Percentiles rank a stretch among this genome's conserved stretches.
phyloP scores from a whole-genome alignment of 192 early-diverging fungal species.

The Umbelopsis ramanniana region DNA sequence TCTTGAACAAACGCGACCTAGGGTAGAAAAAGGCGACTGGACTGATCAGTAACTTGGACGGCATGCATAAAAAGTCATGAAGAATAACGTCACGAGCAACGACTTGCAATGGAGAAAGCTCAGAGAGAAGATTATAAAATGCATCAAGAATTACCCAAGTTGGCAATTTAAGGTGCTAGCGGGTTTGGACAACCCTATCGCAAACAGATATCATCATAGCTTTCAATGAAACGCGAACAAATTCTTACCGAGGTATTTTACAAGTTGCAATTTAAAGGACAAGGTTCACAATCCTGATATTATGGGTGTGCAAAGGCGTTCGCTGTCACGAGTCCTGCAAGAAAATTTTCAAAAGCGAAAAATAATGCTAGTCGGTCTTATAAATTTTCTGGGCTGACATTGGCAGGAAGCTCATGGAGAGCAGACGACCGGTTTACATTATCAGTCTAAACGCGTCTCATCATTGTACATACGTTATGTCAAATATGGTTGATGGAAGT shows the following conservation, averaged over 20 bases:
- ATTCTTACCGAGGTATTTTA: constrained; percentile 3
- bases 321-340: constrained; percentile 13
- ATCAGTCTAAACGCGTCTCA: too few species aligned
- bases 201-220: not conserved
- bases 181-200: constrained; percentile 3
- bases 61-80: too few species aligned
- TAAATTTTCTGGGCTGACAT: not conserved
- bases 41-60: too few species aligned
- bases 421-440: too few species aligned
- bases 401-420: too few species aligned
- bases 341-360: not conserved
- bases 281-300: not conserved
- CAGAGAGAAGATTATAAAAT: constrained; percentile 26
- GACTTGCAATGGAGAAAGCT: not conserved
- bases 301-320: not conserved
- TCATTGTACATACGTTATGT: too few species aligned
- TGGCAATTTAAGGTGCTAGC: constrained; percentile 14
- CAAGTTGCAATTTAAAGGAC: not conserved
- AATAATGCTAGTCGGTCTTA: not conserved
- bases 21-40: too few species aligned
- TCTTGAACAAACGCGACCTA: too few species aligned
- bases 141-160: constrained; percentile 20
- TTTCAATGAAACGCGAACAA: not conserved
- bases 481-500: too few species aligned
- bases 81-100: not conserved